Percentiles rank a stretch among this genome's conserved stretches.
phyloP scores from a whole-genome alignment of 2,329 filamentous ascomycete species.

The Trichophyton simii region DNA sequence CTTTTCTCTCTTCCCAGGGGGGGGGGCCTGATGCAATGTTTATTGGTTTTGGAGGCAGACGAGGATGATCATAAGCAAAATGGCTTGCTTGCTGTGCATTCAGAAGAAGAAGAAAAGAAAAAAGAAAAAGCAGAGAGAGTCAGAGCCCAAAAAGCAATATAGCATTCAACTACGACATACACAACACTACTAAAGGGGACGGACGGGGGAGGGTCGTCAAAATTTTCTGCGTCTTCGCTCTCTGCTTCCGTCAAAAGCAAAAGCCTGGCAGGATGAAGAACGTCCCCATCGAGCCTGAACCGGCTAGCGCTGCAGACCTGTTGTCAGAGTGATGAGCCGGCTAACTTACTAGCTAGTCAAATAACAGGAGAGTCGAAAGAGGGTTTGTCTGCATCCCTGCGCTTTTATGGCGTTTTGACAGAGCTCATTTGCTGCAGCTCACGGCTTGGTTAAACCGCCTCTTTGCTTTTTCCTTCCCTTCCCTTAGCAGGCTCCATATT shows the following conservation, averaged over 20 bases:
- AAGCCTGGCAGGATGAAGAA: neutral
- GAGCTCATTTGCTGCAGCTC: conserved; percentile 3
- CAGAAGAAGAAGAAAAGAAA: neutral
- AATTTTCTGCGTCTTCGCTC: neutral
- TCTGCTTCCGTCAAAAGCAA: neutral
- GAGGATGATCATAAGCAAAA: neutral
- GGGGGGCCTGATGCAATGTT: neutral
- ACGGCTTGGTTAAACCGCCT: neutral
- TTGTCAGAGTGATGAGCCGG: conserved; percentile 2
- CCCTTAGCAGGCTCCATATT: neutral
- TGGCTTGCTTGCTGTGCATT: neutral
- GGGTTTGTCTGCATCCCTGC: neutral
- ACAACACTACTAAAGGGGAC: no score
- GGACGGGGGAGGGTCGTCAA: neutral
- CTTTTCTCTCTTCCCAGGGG: neutral
- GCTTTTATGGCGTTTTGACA: neutral
- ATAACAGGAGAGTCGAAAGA: neutral
- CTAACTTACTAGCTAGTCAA: neutral
- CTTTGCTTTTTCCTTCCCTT: neutral
- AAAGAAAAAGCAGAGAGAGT: neutral
- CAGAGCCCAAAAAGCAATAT: neutral
- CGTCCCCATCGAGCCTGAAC: neutral
- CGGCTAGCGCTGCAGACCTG: neutral
- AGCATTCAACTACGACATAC: neutral
- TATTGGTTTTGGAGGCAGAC: neutral